Base-by-base conservation (phyloP, 2,329 filamentous ascomycete genomes). In the Exophiala spinifera region DNA sequence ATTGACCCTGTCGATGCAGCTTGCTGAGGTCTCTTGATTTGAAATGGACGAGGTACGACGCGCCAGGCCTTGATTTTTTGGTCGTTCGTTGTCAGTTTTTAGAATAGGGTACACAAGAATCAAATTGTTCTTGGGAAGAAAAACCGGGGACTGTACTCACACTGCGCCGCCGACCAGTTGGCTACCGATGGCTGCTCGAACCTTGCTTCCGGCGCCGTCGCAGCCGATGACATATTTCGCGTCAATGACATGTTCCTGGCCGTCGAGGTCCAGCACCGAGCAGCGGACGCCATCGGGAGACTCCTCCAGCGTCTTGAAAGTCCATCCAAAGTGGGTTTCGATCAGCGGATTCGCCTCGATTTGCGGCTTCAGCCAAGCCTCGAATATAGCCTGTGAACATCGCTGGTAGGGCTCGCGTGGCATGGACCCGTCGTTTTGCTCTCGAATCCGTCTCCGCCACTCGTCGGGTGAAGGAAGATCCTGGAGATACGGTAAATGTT, bases 341-440 rank as follows among this genome's bases (percentile, higher is more conserved):
- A 70, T 63, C 4, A 61, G 45, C n/a, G n/a, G n/a, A n/a, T n/a
- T n/a, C n/a, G n/a, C n/a, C n/a, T 62, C 49, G 31, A 61, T 59
- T 3, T 59, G 47, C 2, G 34, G 46, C 19, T 67, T 67, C 39
- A 75, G 58, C 66, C 67, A 74, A 3, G 60, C 59, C 31, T 72
- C 68, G 17, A 74, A 67, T 4, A 71, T 57, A 17, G 63, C 63
- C 47, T 70, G 67, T 15, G 70, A 71, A 31, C 64, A 60, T 20
- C 69, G 45, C 53, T 69, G 69, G 21, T 60, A 62, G 0, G 69
- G 65, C 52, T 72, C 69, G 2, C 55, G 54, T 5, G 70, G 65
- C 49, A 63, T 56, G 1, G 61, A 59, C 5, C 71, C 71, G 49
- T 73, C 68, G 53, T 73, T 72, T 4, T 59, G 46, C 3, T 55